Conservation (phyloP, 1,284 basidiomycete genomes). For the Boletellus deceptivus region DNA sequence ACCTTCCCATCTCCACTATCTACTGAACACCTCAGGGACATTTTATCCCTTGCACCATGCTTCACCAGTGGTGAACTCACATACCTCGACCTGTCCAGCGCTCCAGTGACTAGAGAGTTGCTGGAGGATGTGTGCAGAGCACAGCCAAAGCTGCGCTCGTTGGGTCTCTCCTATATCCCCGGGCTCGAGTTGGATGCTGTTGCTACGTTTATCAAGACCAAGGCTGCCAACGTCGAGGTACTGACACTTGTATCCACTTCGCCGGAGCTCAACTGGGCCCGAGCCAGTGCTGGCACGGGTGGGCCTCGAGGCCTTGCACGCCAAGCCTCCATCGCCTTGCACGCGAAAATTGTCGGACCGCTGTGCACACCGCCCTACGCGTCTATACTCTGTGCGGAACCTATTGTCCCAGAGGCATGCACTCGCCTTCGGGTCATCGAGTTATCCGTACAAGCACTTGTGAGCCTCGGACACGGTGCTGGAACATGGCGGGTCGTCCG, state of each 20-base stretch:
- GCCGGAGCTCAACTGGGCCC: slow-evolving; percentile 65
- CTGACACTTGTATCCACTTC: slow-evolving; percentile 81
- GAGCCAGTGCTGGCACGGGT: slow-evolving; percentile 33
- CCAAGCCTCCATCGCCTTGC: slow-evolving; percentile 62
- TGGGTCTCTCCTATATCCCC: slow-evolving; percentile 87
- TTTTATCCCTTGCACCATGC: slow-evolving; percentile 78
- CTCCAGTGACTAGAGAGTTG: slow-evolving; percentile 65
- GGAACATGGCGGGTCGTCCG: slow-evolving; percentile 85
- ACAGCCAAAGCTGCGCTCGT: slow-evolving; percentile 78
- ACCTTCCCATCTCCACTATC: slow-evolving; percentile 83
- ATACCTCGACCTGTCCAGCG: slow-evolving; percentile 89
- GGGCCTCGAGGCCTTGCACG: slow-evolving; percentile 41
- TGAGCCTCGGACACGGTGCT: slow-evolving; percentile 71
- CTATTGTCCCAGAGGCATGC: slow-evolving; percentile 45
- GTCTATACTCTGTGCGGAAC: slow-evolving; percentile 44
- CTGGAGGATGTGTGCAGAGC: slow-evolving; percentile 58
- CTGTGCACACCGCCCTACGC: slow-evolving; percentile 78
- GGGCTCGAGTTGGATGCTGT: slow-evolving; percentile 67
- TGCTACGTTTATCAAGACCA: slow-evolving; percentile 65
- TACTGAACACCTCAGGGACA: slow-evolving; percentile 62
- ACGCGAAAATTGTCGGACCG: slow-evolving; percentile 72
- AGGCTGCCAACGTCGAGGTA: slow-evolving; percentile 81
- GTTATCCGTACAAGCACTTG: slow-evolving; percentile 73
- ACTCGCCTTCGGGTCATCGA: slow-evolving; percentile 89
- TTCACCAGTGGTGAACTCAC: slow-evolving; percentile 75